These are phyloP conservation scores for Wickerhamomyces chambardii DNA, from an alignment of 805 yeast species.

Conservation along the genomic window DNA sequence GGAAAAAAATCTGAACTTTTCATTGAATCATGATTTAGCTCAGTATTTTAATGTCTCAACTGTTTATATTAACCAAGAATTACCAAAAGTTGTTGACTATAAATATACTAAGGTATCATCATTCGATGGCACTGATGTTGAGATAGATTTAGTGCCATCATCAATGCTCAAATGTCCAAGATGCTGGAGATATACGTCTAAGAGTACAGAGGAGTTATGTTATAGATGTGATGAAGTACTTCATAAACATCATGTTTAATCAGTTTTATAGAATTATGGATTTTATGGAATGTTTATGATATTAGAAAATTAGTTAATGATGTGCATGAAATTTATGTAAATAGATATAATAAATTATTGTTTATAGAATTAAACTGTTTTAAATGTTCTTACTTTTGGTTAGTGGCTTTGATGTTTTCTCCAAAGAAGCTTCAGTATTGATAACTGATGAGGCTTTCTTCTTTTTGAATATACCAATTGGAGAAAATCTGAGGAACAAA, in stretches of 20 bases:
- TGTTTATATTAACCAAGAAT: conserved; percentile 27
- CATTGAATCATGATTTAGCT: conserved; percentile 28
- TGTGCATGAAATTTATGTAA: too few species aligned
- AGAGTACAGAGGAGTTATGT: conserved; percentile 47
- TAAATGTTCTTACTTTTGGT: too few species aligned
- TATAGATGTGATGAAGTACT: conserved; percentile 45
- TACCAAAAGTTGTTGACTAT: conserved; percentile 8
- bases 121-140: conserved; percentile 20
- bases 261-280: too few species aligned
- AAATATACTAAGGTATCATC: conserved; percentile 21
- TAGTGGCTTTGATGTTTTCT: too few species aligned
- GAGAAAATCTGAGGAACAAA: background rate
- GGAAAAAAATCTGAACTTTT: conserved; percentile 4
- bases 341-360: too few species aligned
- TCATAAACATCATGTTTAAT: background rate
- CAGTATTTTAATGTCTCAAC: conserved; percentile 61
- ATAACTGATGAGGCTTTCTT: too few species aligned
- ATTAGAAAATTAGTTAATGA: too few species aligned
- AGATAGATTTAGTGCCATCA: conserved; percentile 35
- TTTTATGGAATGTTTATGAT: too few species aligned
- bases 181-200: conserved; percentile 80
- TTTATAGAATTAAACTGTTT: too few species aligned
- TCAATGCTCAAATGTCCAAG: conserved; percentile 69
- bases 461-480: background rate
- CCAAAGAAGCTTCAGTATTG: too few species aligned